These are phyloP conservation scores for Cyberlindnera americana DNA, from an alignment of 805 yeast genomes.

Conservation along the genomic window DNA sequence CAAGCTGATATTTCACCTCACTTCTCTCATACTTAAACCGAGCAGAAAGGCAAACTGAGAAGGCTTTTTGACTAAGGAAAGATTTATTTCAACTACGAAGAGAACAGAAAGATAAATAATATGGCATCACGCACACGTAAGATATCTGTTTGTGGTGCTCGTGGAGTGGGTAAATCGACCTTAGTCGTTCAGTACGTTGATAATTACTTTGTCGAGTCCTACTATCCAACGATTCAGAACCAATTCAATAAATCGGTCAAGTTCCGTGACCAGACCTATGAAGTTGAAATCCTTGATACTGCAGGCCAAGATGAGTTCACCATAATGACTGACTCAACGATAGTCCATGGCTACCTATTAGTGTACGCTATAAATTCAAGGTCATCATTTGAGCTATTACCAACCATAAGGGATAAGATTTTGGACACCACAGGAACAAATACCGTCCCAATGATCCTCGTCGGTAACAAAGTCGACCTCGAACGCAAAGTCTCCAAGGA, in stretches of 20 bases:
- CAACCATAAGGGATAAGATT: conserved; percentile 77
- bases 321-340: conserved; percentile 70
- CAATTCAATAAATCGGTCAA: conserved; percentile 69
- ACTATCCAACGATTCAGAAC: conserved; percentile 89
- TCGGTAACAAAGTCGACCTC: conserved; percentile 76
- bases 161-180: conserved; percentile 87
- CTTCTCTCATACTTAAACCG: no score
- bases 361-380: conserved; percentile 80
- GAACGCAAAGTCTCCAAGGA: conserved; percentile 58
- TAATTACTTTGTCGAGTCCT: conserved; percentile 81
- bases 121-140: conserved; percentile 49
- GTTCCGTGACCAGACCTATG: conserved; percentile 70
- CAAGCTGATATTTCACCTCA: no score
- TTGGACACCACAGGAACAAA: conserved; percentile 65
- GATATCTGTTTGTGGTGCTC: conserved; percentile 81
- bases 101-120: background rate
- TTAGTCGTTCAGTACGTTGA: conserved; percentile 82
- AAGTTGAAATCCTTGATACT: conserved; percentile 83
- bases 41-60: no score
- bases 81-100: conserved; percentile 15
- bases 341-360: conserved; percentile 78
- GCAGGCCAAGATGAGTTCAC: conserved; percentile 93
- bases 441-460: conserved; percentile 71
- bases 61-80: no score
- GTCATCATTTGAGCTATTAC: conserved; percentile 72